Evolutionary conservation across 2,329 filamentous ascomycete species (phyloP), one percentile per base, ranked within the genome.

Genomic region (Madurella fahalii): DNA sequence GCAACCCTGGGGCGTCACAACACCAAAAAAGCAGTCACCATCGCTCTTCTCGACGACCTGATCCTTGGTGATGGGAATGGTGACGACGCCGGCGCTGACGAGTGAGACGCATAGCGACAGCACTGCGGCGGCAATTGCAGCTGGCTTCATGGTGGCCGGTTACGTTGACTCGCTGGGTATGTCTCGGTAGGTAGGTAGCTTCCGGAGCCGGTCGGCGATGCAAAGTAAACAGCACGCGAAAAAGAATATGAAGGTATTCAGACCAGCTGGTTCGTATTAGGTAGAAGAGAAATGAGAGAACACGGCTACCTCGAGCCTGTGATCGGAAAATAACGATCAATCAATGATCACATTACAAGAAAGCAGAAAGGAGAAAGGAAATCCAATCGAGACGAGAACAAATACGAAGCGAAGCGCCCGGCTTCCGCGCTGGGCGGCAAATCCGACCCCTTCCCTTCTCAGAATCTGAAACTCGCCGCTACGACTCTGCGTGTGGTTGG

Each of bases 21-120:
- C 77, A 34, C 81, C 81, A 62, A 77, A 81, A 61, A 75, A 78
- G 65, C 81, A 84, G 64, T 84, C 81, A 30, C 74, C 77, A 2
- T 63, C 37, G 16, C 66, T 61, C 62, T 73, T 77, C 30, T 70
- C 63, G n/a, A 83, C 75, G 34, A 83, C 71, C 65, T 82, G 79
- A 58, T 82, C 69, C 18, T 65, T 56, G 41, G 67, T 69, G 60
- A 83, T 74, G 48, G 80, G 80, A 4, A 77, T 81, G 64, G 80
- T 77, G 64, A 84, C 78, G 47, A 83, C 73, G 52, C 75, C 79
- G 30, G 80, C 81, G 59, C 69, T 75, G 63, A 67, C 77, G 47
- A 80, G 64, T 2, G 77, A 75, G 47, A 71, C 69, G 63, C 72
- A 72, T 30, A 74, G 68, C 51, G 75, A 74, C 44, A 79, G 56